Base-by-base conservation (phyloP, 371 early-diverging fungal species). In the Parasitella parasitica region DNA sequence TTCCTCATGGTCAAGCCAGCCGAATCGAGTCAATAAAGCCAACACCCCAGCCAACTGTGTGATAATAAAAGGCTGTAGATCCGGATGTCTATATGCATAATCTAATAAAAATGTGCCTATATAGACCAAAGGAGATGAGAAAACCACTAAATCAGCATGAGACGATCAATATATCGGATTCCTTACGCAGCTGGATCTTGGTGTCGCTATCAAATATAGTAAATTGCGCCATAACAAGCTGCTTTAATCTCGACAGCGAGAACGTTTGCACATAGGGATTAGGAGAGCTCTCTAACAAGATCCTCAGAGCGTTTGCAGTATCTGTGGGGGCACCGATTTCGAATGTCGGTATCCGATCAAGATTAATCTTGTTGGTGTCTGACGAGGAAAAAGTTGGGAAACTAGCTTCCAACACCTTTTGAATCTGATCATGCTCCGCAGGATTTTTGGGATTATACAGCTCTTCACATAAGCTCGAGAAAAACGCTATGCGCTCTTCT, bases 371-470 rank as follows among this genome's bases (percentile, higher is more conserved):
- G 69, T 6, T 26, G 2, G 57, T 9, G 13, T 27, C 30, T 27
- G 55, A 26, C 5, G 81, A 69, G 34, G 86, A 71, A 70, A 92
- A 94, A 26, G 91, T 90, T 20, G 94, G 94, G 52, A 91, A 92
- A 60, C 81, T 84, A 64, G 83, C 79, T 36, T 89, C 89, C 26
- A 94, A 77, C 39, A 85, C 67, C 55, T 77, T 78, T 75, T 93
- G 92, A 13, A 90, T 88, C 55, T 85, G 76, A 35, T 68, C 65
- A 48, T 88, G 85, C 54, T 82, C 81, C 59, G 77, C 66, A 6
- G 72, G 58, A 28, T 72, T 62, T 12, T 82, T 73, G 15, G 90
- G 77, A 61, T 82, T 85, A 67, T 85, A 86, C 24, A 86, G 62
- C 26, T 77, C 66, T 55, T 79, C 69, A 54, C 83, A 83, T 57